phyloP scores from a whole-genome alignment of 371 early-diverging fungal species.

The Encephalitozoon cuniculi region DNA sequence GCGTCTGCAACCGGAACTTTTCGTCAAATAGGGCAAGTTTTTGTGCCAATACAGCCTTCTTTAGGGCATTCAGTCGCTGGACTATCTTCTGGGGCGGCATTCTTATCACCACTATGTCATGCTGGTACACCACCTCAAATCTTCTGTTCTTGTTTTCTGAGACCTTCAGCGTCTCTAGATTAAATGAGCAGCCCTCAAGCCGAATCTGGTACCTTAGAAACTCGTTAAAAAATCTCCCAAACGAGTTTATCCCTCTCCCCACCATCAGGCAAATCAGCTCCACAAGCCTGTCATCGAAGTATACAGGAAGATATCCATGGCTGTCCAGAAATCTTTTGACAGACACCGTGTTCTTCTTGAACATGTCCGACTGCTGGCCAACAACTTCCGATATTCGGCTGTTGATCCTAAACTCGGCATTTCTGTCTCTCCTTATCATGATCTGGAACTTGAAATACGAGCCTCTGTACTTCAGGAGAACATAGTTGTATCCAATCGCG shows the following conservation, averaged over 20 bases:
- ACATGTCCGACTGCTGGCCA: neutral
- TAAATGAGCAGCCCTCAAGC: neutral
- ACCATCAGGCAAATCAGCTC: slow-evolving; percentile 24
- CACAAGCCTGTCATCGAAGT: slow-evolving; percentile 25
- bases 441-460: slow-evolving; percentile 30
- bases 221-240: slow-evolving; percentile 20
- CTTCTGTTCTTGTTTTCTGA: neutral
- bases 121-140: neutral
- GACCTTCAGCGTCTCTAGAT: slow-evolving; percentile 3
- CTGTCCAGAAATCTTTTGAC: slow-evolving; percentile 13
- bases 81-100: neutral
- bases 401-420: neutral
- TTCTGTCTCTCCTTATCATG: neutral
- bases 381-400: slow-evolving; percentile 1
- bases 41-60: neutral
- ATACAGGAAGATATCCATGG: slow-evolving; percentile 38
- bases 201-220: slow-evolving; percentile 5
- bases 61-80: neutral
- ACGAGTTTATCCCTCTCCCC: neutral
- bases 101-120: neutral
- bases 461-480: slow-evolving; percentile 29
- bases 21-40: neutral
- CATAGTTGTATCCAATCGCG: slow-evolving; percentile 15
- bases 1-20: neutral
- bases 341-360: neutral